A percentile compares a stretch with the other conserved stretches of the same genome.
Evolutionary conservation across 345 rosid species (phyloP).

Genomic region (Moricandia moricandioides): DNA sequence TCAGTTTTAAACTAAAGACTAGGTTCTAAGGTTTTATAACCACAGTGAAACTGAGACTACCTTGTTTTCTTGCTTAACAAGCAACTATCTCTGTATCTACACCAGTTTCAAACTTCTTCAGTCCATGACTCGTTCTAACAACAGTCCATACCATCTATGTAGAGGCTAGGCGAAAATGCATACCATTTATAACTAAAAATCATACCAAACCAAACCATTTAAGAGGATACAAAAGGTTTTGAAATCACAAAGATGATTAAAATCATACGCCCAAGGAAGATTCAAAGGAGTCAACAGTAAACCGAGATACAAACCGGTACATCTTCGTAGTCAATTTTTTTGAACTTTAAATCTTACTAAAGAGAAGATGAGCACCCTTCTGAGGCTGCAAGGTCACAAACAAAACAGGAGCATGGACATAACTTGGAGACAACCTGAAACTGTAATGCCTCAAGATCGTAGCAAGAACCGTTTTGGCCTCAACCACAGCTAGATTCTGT

Average conservation of each 20-base stretch:
- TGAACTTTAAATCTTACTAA: slow-evolving; percentile 38
- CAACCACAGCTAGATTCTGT: slow-evolving; percentile 49
- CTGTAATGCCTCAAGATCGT: slow-evolving; percentile 48
- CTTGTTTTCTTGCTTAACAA: slow-evolving; percentile 1
- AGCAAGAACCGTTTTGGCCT: slow-evolving; percentile 58
- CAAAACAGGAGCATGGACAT: slow-evolving; percentile 68
- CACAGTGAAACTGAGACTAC: not conserved
- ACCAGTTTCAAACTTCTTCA: no score
- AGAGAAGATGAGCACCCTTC: slow-evolving; percentile 62
- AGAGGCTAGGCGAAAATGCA: no score
- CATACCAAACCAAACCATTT: no score
- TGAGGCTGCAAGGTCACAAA: slow-evolving; percentile 59
- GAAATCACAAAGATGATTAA: no score
- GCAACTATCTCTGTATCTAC: not conserved
- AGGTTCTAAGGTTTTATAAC: not conserved
- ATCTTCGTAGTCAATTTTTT: not conserved
- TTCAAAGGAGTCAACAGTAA: not conserved
- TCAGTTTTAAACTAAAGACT: not conserved
- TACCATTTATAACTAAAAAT: no score
- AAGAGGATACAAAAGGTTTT: no score
- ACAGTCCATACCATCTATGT: no score
- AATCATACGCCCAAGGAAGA: not conserved
- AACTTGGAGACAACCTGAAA: slow-evolving; percentile 54
- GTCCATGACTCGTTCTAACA: no score
- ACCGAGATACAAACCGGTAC: not conserved